Conservation (phyloP, 306 rosid genomes). For the Dalbergia oliveri region DNA sequence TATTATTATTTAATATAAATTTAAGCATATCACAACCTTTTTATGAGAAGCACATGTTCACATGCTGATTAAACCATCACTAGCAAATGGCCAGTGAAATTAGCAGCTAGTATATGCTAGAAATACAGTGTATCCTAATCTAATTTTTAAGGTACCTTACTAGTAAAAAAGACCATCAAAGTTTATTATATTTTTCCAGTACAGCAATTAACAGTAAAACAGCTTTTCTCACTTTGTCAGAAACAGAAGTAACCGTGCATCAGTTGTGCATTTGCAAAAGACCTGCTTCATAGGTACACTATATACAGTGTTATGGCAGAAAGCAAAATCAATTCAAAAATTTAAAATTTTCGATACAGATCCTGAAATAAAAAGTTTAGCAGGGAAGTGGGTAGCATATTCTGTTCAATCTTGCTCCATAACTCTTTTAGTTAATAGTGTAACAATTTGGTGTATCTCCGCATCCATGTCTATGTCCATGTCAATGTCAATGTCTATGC, state of each 20-base stretch:
- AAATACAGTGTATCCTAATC: conserved; percentile 17
- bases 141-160: conserved; percentile 5
- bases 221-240: not conserved
- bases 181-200: not conserved
- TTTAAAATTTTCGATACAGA: not conserved
- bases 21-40: not conserved
- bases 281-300: not conserved
- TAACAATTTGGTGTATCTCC: no score
- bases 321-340: conserved; percentile 2
- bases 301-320: not conserved
- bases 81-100: conserved; percentile 16
- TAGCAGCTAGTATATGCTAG: conserved; percentile 9
- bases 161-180: not conserved
- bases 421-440: not conserved
- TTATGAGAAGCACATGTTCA: not conserved
- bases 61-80: conserved; percentile 12
- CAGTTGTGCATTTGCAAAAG: not conserved
- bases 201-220: not conserved
- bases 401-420: not conserved
- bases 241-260: not conserved
- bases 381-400: not conserved
- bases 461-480: no score
- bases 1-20: not conserved
- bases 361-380: not conserved
- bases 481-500: no score